Base-by-base conservation (phyloP, 352 stramenopile genomes). In the Globisporangium echinulatum region DNA sequence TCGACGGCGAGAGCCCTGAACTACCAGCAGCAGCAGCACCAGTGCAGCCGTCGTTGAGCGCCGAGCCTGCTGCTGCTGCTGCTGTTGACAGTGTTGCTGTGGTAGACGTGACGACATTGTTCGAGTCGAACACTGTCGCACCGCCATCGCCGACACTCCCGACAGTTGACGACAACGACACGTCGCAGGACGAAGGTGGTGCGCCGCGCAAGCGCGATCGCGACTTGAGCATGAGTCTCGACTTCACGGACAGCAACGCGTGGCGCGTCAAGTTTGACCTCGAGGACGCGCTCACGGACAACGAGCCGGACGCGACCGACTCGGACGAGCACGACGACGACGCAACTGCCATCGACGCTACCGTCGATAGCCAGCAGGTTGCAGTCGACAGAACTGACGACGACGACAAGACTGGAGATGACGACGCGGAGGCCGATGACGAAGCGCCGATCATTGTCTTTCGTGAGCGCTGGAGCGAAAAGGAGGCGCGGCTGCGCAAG, bases 381-480 rank as follows among this genome's bases (percentile, higher is more conserved):
- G 40, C 40, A 13, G 25, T 25, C 25, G 25, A 25, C 25, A 25
- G 25, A 25, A 25, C 25, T 25, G 25, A 46, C 42, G 15, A 54
- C 33, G 51, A 47, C 37, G 11, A 53, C 1, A 65, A 79, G 14
- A 25, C 25, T 25, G 25, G 25, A 25, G 25, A 25, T 25, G 72
- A 84, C 17, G 42, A 52, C 14, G 70, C 85, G 15, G 76, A 75
- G 0, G 58, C 59, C 6, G 60, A 73, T 9, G 62, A 77, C 0
- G 67, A 88, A 19, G 82, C 87, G 37, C 77, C 82, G 1, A 82
- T 87, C 61, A 90, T 87, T 43, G 83, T 94, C 4, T 94, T 92
- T 67, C 66, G 79, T n/a, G 85, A 94, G 58, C 72, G 78, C 4
- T 92, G 79, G 80, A 81, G 69, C 64, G 76, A 88, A n/a, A 91